Evolutionary conservation across 23 red algal species (phyloP).

Genomic region (Gracilariopsis chorda): DNA sequence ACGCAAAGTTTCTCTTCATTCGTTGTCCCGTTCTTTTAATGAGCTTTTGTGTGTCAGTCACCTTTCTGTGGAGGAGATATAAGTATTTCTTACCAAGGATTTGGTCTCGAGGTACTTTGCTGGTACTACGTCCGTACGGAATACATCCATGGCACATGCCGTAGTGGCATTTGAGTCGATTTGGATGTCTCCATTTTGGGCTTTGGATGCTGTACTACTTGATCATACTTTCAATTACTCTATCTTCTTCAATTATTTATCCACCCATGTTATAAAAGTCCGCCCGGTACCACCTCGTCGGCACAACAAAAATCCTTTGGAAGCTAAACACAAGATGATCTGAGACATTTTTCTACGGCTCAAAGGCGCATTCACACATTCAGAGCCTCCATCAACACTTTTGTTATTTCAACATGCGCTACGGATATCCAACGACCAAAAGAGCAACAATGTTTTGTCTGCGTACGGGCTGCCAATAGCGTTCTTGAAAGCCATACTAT

Average conservation of each 20-base stretch:
- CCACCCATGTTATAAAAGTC: background rate
- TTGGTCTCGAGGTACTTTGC: background rate
- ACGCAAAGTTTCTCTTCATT: background rate
- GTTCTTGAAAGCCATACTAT: background rate
- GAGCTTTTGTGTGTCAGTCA: constrained; percentile 1
- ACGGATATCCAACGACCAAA: background rate
- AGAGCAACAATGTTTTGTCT: background rate
- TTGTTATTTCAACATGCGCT: background rate
- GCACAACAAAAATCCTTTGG: background rate
- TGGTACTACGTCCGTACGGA: background rate
- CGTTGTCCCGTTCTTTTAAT: background rate
- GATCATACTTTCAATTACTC: background rate
- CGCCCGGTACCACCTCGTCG: background rate
- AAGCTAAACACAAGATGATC: background rate
- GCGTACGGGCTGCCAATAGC: background rate
- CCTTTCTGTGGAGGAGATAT: background rate
- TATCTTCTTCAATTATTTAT: background rate
- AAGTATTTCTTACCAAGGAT: background rate
- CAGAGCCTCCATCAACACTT: background rate
- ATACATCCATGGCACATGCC: background rate
- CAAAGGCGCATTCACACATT: background rate
- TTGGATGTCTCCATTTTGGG: constrained; percentile 8
- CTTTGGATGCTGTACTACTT: background rate
- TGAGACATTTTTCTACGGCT: background rate
- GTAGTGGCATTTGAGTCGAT: background rate